Conservation (phyloP, 164 flowering plant genomes). For the Vitis labrusca region DNA sequence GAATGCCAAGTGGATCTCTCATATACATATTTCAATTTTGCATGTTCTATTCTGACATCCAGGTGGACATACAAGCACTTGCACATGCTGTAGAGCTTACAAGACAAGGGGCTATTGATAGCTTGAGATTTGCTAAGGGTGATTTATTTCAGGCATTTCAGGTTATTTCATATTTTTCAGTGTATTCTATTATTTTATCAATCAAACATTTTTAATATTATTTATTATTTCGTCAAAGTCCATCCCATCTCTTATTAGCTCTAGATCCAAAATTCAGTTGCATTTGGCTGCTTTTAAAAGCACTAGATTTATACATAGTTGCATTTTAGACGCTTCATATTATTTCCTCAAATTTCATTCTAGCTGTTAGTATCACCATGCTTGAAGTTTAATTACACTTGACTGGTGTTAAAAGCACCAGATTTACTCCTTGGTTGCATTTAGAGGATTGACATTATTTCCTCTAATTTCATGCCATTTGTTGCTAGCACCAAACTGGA, state of each 20-base stretch:
- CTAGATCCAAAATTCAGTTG: too few relatives aligned
- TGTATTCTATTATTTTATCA: neutral
- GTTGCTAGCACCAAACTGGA: too few relatives aligned
- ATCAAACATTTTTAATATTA: neutral
- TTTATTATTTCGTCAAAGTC: neutral
- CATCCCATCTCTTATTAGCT: neutral
- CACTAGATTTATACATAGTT: too few relatives aligned
- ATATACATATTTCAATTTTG: slow-evolving; percentile 2
- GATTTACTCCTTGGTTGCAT: too few relatives aligned
- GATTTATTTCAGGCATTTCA: slow-evolving; percentile 87
- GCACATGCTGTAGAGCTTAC: slow-evolving; percentile 99
- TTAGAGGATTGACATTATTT: too few relatives aligned
- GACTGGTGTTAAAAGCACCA: too few relatives aligned
- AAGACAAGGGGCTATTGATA: slow-evolving; percentile 94
- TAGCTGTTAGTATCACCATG: too few relatives aligned
- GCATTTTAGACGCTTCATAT: too few relatives aligned
- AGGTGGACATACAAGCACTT: slow-evolving; percentile 98
- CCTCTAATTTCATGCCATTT: too few relatives aligned
- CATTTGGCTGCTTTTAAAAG: too few relatives aligned
- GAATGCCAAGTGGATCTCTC: neutral
- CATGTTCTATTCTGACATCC: slow-evolving; percentile 13
- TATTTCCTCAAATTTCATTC: too few relatives aligned
- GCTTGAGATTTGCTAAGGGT: slow-evolving; percentile 90
- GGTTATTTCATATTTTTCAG: slow-evolving; percentile 34
- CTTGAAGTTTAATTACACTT: too few relatives aligned